These are phyloP conservation scores for Yarrowia osloensis DNA, from an alignment of 805 yeast genomes.

Conservation along the genomic window DNA sequence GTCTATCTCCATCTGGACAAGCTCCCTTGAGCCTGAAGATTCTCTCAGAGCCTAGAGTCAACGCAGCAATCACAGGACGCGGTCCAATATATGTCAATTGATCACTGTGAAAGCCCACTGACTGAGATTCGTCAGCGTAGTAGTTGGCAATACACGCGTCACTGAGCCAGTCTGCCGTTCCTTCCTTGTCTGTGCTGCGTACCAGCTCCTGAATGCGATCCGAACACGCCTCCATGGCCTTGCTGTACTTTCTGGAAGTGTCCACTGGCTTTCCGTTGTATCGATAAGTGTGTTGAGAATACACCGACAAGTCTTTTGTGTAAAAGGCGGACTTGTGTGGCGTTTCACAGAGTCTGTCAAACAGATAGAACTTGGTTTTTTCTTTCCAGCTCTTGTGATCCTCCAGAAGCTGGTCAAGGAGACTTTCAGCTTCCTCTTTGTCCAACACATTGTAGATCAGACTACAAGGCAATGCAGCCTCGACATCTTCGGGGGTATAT, in stretches of 20 bases:
- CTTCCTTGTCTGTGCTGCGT: constrained; percentile 42
- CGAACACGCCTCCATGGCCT: constrained; percentile 48
- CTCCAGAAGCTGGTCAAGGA: constrained; percentile 49
- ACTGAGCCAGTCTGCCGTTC: constrained; percentile 51
- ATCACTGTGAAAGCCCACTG: constrained; percentile 77
- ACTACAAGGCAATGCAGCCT: constrained; percentile 53
- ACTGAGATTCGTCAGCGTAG: constrained; percentile 52
- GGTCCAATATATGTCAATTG: constrained; percentile 73
- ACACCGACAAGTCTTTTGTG: constrained; percentile 37
- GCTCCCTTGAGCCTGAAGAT: constrained; percentile 57
- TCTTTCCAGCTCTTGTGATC: constrained; percentile 46
- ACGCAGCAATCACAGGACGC: constrained; percentile 63
- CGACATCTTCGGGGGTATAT: constrained; percentile 55
- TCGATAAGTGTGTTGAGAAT: constrained; percentile 35
- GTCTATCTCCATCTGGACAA: constrained; percentile 33
- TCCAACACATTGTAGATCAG: constrained; percentile 58
- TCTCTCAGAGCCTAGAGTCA: constrained; percentile 69
- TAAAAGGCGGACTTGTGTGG: constrained; percentile 54
- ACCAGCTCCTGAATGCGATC: constrained; percentile 47
- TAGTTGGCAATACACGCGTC: constrained; percentile 58
- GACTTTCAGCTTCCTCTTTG: constrained; percentile 48
- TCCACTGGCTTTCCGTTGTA: constrained; percentile 48
- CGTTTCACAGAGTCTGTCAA: constrained; percentile 62
- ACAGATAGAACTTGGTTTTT: constrained; percentile 56
- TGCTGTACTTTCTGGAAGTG: constrained; percentile 44